Conservation (phyloP, 73 alveolate genomes). For the Paramecium sonneborni region DNA sequence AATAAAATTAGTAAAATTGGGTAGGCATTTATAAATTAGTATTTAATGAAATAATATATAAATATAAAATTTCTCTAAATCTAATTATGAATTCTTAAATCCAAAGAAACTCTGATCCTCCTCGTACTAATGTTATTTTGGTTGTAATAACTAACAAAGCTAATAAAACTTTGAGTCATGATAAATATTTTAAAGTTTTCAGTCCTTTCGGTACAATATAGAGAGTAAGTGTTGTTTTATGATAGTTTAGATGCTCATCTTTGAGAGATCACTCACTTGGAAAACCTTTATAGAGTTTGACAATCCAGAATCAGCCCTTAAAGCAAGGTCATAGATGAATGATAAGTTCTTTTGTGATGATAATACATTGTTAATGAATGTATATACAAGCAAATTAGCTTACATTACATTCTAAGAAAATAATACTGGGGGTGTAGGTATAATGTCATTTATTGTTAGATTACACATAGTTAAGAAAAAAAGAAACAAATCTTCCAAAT, state of each 20-base stretch:
- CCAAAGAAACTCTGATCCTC: constrained; percentile 41
- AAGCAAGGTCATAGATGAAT: constrained; percentile 15
- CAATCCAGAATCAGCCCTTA: constrained; percentile 28
- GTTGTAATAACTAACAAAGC: constrained; percentile 40
- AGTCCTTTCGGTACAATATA: constrained; percentile 50
- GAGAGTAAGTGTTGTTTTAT: not conserved
- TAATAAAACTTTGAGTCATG: constrained; percentile 37
- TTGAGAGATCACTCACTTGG: constrained; percentile 56
- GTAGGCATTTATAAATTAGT: not conserved
- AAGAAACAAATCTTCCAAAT: not conserved
- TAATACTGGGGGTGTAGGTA: constrained; percentile 54
- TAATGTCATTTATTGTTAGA: not conserved
- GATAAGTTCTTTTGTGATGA: constrained; percentile 43
- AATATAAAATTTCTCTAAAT: constrained; percentile 16
- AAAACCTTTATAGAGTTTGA: constrained; percentile 38
- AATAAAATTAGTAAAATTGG: not conserved
- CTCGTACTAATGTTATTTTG: constrained; percentile 40
- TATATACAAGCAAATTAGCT: constrained; percentile 38
- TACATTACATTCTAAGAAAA: constrained; percentile 31
- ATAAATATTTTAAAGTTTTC: constrained; percentile 37
- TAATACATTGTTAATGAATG: constrained; percentile 26
- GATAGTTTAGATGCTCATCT: constrained; percentile 21
- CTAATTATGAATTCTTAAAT: constrained; percentile 38
- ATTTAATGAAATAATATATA: not conserved
- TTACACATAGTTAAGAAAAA: constrained; percentile 10